Conservation (phyloP, 164 flowering plant species). For the Vitis rotundifolia region DNA sequence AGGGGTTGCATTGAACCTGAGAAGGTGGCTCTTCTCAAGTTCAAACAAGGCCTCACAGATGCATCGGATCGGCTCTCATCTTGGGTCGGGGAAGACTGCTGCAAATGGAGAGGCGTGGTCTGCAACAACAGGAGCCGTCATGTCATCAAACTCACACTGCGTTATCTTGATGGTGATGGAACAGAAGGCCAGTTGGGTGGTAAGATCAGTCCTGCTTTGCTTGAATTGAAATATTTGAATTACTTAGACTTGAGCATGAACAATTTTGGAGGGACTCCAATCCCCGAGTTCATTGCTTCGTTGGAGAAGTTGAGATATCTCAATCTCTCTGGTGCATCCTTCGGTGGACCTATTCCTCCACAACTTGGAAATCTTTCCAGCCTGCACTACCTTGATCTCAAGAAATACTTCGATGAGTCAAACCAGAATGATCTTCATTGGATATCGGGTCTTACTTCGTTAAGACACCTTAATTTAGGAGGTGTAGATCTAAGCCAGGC, state of each 20-base stretch:
- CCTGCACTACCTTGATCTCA: constrained; percentile 4
- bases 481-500: background rate
- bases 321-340: constrained; percentile 1
- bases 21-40: background rate
- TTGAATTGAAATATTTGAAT: background rate
- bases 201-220: constrained; percentile 3
- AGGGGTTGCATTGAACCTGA: too few species aligned
- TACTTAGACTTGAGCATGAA: constrained; percentile 1
- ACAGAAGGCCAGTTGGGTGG: background rate
- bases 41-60: too few species aligned
- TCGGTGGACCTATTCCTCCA: background rate
- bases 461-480: too few species aligned
- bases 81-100: too few species aligned
- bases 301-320: background rate
- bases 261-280: background rate
- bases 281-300: constrained; percentile 10
- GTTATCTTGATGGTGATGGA: background rate
- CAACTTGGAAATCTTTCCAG: constrained; percentile 3
- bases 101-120: background rate
- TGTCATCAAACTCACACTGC: background rate
- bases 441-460: too few species aligned
- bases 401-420: background rate
- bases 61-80: too few species aligned
- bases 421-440: background rate
- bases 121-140: background rate